These are phyloP conservation scores for Ophiostoma novo-ulmi DNA, from an alignment of 2,329 filamentous ascomycete species.

Conservation along the genomic window DNA sequence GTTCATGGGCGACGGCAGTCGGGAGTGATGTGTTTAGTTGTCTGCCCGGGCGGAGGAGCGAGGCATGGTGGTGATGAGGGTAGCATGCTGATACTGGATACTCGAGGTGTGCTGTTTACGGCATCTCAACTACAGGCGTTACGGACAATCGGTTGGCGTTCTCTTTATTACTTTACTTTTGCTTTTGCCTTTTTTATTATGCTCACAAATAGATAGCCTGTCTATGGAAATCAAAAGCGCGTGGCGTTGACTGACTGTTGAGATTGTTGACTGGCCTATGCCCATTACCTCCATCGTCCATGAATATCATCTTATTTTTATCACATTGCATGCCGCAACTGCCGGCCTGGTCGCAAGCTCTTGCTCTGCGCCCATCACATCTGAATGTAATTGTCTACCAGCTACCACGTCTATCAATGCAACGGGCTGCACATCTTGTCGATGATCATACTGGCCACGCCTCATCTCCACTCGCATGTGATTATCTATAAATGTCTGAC, in stretches of 20 bases:
- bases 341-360: neutral
- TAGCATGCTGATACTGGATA: neutral
- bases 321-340: neutral
- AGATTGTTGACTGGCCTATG: neutral
- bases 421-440: slow-evolving; percentile 1
- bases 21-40: neutral
- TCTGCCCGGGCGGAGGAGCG: neutral
- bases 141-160: neutral
- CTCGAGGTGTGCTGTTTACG: neutral
- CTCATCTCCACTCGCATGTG: neutral
- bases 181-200: neutral
- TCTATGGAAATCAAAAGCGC: neutral
- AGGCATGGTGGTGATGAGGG: neutral
- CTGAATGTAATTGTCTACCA: neutral
- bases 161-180: neutral
- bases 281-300: neutral
- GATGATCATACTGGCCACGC: neutral
- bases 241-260: neutral
- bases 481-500: neutral
- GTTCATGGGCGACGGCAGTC: neutral
- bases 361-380: neutral
- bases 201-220: neutral
- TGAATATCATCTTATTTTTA: neutral
- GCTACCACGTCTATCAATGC: neutral
- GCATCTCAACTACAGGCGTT: neutral